These are phyloP conservation scores for Blastocladiella britannica DNA, from an alignment of 192 early-diverging fungal species.

Conservation along the genomic window DNA sequence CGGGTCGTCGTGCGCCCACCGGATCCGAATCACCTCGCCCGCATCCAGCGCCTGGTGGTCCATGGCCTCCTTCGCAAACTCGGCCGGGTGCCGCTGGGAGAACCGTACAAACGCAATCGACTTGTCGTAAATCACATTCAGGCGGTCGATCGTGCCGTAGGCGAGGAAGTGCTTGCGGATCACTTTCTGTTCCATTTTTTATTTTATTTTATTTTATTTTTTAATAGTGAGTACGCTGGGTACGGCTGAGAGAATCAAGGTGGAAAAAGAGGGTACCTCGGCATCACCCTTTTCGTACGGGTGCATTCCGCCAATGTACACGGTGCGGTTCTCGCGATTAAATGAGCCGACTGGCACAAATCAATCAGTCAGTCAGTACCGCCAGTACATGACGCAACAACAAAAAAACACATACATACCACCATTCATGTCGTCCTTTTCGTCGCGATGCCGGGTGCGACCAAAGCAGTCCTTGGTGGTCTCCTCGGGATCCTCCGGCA, in stretches of 20 bases:
- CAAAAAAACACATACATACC: slow-evolving; percentile 17
- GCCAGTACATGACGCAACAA: slow-evolving; percentile 3
- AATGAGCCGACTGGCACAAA: slow-evolving; percentile 56
- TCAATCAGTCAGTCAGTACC: slow-evolving; percentile 29
- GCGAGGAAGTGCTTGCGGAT: not conserved
- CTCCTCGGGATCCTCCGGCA: slow-evolving; percentile 20
- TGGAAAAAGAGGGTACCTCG: not conserved
- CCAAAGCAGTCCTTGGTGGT: slow-evolving; percentile 61
- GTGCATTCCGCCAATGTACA: slow-evolving; percentile 49
- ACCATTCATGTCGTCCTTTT: slow-evolving; percentile 38
- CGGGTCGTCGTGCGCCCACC: slow-evolving; percentile 63
- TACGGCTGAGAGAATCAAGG: not conserved
- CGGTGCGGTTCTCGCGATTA: slow-evolving; percentile 42
- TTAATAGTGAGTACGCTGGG: slow-evolving; percentile 32
- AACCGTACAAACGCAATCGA: slow-evolving; percentile 71
- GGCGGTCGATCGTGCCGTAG: slow-evolving; percentile 5
- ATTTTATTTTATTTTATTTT: slow-evolving; percentile 56
- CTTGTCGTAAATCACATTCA: slow-evolving; percentile 43
- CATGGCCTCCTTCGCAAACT: slow-evolving; percentile 86
- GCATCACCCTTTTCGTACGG: slow-evolving; percentile 17
- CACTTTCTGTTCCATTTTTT: slow-evolving; percentile 18
- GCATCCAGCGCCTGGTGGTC: slow-evolving; percentile 51
- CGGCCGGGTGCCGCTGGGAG: slow-evolving; percentile 40
- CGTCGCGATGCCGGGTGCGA: slow-evolving; percentile 33
- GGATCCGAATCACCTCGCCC: slow-evolving; percentile 38